Percentiles rank a stretch among this genome's conserved stretches.
These are phyloP conservation scores for Fusarium graminum DNA, from an alignment of 2,329 filamentous ascomycete genomes.

Conservation along the genomic window DNA sequence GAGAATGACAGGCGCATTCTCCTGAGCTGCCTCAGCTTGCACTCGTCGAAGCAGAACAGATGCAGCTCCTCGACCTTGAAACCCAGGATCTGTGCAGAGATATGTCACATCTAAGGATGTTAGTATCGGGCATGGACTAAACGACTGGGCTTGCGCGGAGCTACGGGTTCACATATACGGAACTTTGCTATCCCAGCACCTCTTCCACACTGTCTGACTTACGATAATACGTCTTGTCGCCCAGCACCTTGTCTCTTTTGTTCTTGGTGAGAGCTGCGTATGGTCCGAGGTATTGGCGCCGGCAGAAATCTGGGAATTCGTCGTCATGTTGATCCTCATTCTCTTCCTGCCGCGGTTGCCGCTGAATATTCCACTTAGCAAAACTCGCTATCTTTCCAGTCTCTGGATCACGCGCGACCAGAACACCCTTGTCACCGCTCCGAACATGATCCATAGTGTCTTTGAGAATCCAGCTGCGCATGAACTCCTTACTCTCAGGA, in stretches of 20 bases:
- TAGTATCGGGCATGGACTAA: constrained; percentile 17
- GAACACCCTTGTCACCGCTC: constrained; percentile 48
- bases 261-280: constrained; percentile 52
- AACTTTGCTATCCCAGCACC: not conserved
- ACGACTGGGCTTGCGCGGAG: not conserved
- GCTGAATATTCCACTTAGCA: constrained; percentile 54
- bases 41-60: constrained; percentile 52
- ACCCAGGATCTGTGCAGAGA: constrained; percentile 55
- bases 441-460: constrained; percentile 51
- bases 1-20: constrained; percentile 54
- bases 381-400: constrained; percentile 53
- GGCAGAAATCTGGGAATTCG: constrained; percentile 50
- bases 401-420: constrained; percentile 53
- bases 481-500: constrained; percentile 47
- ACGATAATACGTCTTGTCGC: constrained; percentile 54
- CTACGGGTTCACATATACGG: not conserved
- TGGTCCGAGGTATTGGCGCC: constrained; percentile 51
- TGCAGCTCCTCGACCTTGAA: constrained; percentile 54
- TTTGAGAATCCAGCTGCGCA: constrained; percentile 50
- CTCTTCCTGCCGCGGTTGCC: constrained; percentile 27
- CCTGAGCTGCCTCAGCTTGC: constrained; percentile 51
- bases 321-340: constrained; percentile 42
- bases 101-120: constrained; percentile 54
- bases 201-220: constrained; percentile 45
- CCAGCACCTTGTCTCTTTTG: constrained; percentile 51